Evolutionary conservation across 2,329 filamentous ascomycete genomes (phyloP).

Genomic region (Hypoxylon sp.): DNA sequence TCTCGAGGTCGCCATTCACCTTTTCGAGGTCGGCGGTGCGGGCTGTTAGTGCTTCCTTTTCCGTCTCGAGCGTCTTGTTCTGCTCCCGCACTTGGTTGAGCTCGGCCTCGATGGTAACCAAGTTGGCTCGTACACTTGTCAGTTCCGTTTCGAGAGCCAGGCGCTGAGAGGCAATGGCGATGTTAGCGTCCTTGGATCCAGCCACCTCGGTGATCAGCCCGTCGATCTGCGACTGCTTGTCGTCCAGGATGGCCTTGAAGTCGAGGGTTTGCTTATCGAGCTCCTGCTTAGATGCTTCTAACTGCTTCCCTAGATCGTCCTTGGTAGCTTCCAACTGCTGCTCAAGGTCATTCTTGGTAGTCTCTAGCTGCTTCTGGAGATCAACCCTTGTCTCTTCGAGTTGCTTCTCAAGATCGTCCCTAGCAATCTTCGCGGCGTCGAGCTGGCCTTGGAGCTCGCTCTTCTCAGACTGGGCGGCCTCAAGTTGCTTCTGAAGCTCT

Average conservation of each 20-base stretch:
- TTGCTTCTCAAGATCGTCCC: slow-evolving; percentile 37
- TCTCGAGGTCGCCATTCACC: slow-evolving; percentile 45
- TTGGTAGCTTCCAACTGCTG: slow-evolving; percentile 38
- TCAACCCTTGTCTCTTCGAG: slow-evolving; percentile 34
- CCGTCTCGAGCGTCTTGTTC: slow-evolving; percentile 43
- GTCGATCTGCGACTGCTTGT: slow-evolving; percentile 47
- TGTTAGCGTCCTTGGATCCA: slow-evolving; percentile 50
- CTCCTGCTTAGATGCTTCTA: slow-evolving; percentile 42
- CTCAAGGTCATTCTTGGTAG: slow-evolving; percentile 36
- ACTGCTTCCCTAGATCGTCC: slow-evolving; percentile 42
- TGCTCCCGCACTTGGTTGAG: slow-evolving; percentile 42
- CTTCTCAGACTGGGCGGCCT: slow-evolving; percentile 34
- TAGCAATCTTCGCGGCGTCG: slow-evolving; percentile 34
- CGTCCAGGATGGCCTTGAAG: slow-evolving; percentile 43
- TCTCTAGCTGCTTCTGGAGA: slow-evolving; percentile 36
- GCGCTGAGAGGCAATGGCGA: slow-evolving; percentile 46
- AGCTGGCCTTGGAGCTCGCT: slow-evolving; percentile 39
- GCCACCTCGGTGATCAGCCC: slow-evolving; percentile 46
- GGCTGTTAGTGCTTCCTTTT: slow-evolving; percentile 45
- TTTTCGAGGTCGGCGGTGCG: slow-evolving; percentile 45
- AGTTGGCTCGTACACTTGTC: slow-evolving; percentile 41
- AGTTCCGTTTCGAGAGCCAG: slow-evolving; percentile 45
- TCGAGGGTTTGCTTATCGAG: slow-evolving; percentile 41
- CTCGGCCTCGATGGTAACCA: slow-evolving; percentile 41
- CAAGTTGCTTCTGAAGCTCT: slow-evolving; percentile 39